Evolutionary conservation across 306 rosid genomes (phyloP), one percentile per base, ranked within the genome.

Genomic region (Cucumis cinereus): DNA sequence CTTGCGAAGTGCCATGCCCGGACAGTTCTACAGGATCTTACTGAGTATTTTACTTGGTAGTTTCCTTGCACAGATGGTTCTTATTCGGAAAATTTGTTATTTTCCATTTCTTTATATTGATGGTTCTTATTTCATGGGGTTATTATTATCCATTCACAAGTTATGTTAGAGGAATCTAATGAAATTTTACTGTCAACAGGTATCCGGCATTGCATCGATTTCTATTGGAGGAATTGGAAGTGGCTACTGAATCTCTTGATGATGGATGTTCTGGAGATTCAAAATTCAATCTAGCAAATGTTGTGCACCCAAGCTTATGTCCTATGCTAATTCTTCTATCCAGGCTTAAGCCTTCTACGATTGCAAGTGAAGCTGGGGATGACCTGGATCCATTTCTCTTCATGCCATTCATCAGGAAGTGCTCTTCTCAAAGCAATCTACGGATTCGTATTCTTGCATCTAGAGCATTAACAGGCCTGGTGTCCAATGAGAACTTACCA

Each of bases 361-460:
- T 92, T 66, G 94, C 95, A 79, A 84, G 96, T 82, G 97, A 91
- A 82, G 84, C 77, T 47, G 96, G 95, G 79, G 99, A 94, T 74
- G 92, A 86, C 40, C 86, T 94, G 55, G 97, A 91, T 78, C 98
- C 98, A 77, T 91, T 90, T 78, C 86, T 94, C 70, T 84, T 87
- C 74, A 90, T 92, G 94, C 96, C 93, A 5, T 89, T 89, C 82
- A 87, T 94, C 74, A 87, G 91, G 85, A 91, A 80, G 73, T 94
- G 98, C 82, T 91, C 98, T 66, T 89, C 86, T 76, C 98, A 90
- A 83, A 90, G 95, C 80, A 91, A 90, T 84, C 87, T 91, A 52
- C 87, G 93, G 75, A 91, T 94, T 74, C 94, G 96, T 77, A 84
- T 94, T 76, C 99, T 94, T 83, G 96, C 99, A 78, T 94, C 97